Evolutionary conservation across 75 land plant genomes (phyloP), one percentile per base, ranked within the genome.

Genomic region (Azolla pinnata): DNA sequence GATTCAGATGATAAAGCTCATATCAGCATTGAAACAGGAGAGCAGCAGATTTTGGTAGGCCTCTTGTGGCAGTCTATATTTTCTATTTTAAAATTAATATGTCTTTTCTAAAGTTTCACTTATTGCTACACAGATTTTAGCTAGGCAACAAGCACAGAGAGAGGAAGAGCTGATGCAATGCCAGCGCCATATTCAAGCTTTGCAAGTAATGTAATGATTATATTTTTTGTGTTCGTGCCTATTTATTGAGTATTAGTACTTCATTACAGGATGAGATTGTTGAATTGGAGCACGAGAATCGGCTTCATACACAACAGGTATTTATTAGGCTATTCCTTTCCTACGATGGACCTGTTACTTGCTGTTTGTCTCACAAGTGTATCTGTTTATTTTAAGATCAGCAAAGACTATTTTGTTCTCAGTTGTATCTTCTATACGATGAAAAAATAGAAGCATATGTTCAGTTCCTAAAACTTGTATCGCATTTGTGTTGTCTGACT

Each of bases 91-190:
- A 31, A 1, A 19, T 30, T 57, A 33, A 2, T 29, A 12, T 54
- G n/a, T 25, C 26, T 29, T 2, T 12, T 31, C 7, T 33, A 58
- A 2, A 1, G 23, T 58, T 17, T 25, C 31, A 1, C 30, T 0
- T 31, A 50, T 21, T 62, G n/a, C 56, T 44, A 38, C 60, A 25
- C 83, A 86, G 90, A 35, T 81, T 44, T 57, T 95, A 56, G 99
- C 99, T 44, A 83, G 99, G 69, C 96, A 85, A 63, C 99, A 95
- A 76, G 99, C 99, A 65, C 90, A 89, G 61, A 76, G 96, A 54
- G 99, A 95, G 63, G 99, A 95, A 56, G 87, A 95, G 76, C 75
- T 95, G 16, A 71, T 84, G 33, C 87, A 81, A 60, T 79, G 90
- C 17, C 99, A 83, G 54, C 82, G 96, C 21, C 99, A 95, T 46